Conservation (phyloP, 2,329 filamentous ascomycete species). For the Colletotrichum gigasporum region DNA sequence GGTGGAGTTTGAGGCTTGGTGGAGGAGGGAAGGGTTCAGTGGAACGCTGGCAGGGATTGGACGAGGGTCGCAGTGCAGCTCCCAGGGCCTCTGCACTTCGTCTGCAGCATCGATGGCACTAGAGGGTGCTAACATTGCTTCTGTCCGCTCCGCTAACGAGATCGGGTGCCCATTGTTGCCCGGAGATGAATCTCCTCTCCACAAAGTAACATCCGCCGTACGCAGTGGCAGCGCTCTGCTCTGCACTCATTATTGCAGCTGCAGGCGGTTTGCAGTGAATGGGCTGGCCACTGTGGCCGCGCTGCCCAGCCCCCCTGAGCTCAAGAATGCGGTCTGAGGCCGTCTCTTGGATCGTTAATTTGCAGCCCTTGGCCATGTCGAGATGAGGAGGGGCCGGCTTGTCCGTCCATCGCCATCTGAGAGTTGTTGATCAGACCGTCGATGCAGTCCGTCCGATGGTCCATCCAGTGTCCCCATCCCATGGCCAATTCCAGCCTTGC, state of each 20-base stretch:
- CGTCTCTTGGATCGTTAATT: constrained; percentile 1
- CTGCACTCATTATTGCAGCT: too few relatives aligned
- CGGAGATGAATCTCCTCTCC: constrained; percentile 29
- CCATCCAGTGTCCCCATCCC: neutral
- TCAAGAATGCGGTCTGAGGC: neutral
- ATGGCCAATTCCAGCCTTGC: neutral
- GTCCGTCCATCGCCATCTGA: constrained; percentile 10
- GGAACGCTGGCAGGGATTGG: constrained; percentile 13
- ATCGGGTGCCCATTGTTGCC: constrained; percentile 25
- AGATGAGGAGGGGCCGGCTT: constrained; percentile 17
- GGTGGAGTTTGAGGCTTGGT: constrained; percentile 23
- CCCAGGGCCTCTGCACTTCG: constrained; percentile 1
- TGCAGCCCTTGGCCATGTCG: constrained; percentile 6
- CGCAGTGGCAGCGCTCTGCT: too few relatives aligned
- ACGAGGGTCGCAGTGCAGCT: neutral
- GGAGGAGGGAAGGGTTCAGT: constrained; percentile 19
- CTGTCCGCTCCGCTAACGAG: constrained; percentile 8
- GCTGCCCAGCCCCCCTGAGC: too few relatives aligned
- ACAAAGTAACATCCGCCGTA: neutral
- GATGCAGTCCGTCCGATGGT: too few relatives aligned
- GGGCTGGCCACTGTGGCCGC: too few relatives aligned
- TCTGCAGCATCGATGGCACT: constrained; percentile 20
- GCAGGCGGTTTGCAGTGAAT: neutral
- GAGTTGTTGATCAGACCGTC: too few relatives aligned
- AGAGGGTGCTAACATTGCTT: constrained; percentile 6